Base-by-base conservation (phyloP, 331 rosid species). In the Pyracantha coccinea region DNA sequence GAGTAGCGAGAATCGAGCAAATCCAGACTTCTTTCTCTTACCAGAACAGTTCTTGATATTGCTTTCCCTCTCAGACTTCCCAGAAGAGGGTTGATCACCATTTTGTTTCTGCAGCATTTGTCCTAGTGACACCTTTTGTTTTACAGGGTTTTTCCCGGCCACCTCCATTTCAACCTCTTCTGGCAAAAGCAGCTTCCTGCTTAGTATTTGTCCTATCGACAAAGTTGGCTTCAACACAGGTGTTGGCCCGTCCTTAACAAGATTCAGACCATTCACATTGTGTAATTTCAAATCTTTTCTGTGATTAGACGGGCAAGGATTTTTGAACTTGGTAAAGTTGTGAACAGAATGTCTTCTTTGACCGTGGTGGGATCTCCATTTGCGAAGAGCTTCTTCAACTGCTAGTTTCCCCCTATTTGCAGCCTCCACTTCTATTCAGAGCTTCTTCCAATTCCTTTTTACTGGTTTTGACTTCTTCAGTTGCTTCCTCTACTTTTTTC, bases 11-110 rank as follows among this genome's bases (percentile, higher is more conserved):
- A 92, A 78, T 78, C 85, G 80, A 14, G 84, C 85, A 25, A 95
- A 92, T 71, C 97, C 97, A 13, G 88, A 92, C 82, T 92, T 92
- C 96, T 92, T 95, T 75, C 95, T 86, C 86, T 88, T 92, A 2
- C 89, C 83, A 75, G 87, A 79, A 73, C 80, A 81, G 63, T 80
- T 84, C 80, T 84, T 89, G 79, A 71, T 84, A 62, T 61, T 76
- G 68, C 29, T 82, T 75, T 83, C 96, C 79, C 85, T 87, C 69
- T 86, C 92, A 44, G 24, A 69, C 76, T 71, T 81, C 55, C 60
- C 76, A 25, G 71, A 78, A 71, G 68, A 66, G 27, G 79, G 76
- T 11, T 27, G 82, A 79, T 87, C 88, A 32, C 79, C 84, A 44
- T 79, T 75, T 69, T 89, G 88, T 66, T 79, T 92, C 64, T 92